phyloP scores from a whole-genome alignment of 805 yeast species.

The Metschnikowia cubensis region DNA sequence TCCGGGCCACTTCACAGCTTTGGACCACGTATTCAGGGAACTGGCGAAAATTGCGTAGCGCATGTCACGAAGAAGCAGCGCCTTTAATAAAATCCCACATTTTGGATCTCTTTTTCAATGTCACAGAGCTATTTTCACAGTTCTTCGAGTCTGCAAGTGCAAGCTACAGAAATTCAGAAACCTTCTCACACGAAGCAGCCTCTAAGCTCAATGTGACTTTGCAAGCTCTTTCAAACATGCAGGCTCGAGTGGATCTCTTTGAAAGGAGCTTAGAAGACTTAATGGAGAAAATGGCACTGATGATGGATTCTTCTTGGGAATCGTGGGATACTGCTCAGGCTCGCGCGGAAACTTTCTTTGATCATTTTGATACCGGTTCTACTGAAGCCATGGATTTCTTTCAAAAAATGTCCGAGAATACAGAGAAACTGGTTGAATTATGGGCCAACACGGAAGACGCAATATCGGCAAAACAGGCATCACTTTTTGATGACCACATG shows the following conservation, averaged over 20 bases:
- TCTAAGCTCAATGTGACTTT: not conserved
- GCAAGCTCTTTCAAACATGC: not conserved
- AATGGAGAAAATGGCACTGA: conserved; percentile 1
- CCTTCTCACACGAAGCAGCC: not conserved
- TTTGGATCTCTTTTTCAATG: conserved; percentile 42
- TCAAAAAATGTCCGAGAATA: conserved; percentile 1
- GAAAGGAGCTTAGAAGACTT: conserved; percentile 3
- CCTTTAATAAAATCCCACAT: conserved; percentile 53
- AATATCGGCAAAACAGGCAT: conserved; percentile 1
- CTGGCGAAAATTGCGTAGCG: conserved; percentile 48
- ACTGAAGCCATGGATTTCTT: not conserved
- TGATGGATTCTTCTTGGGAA: conserved; percentile 2
- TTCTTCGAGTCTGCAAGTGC: conserved; percentile 9
- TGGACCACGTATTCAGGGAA: conserved; percentile 75
- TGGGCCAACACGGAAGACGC: conserved; percentile 4
- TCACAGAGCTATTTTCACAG: conserved; percentile 30
- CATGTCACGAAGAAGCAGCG: conserved; percentile 50
- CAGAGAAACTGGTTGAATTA: conserved; percentile 3
- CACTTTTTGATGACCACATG: conserved; percentile 6
- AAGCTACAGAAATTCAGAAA: not conserved
- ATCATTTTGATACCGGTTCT: conserved; percentile 1
- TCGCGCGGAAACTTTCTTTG: not conserved
- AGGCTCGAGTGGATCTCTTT: not conserved
- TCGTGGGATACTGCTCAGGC: not conserved
- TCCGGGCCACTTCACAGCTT: conserved; percentile 51